Conservation (phyloP, 768 basidiomycete species). For the Lactifluus echinatus region DNA sequence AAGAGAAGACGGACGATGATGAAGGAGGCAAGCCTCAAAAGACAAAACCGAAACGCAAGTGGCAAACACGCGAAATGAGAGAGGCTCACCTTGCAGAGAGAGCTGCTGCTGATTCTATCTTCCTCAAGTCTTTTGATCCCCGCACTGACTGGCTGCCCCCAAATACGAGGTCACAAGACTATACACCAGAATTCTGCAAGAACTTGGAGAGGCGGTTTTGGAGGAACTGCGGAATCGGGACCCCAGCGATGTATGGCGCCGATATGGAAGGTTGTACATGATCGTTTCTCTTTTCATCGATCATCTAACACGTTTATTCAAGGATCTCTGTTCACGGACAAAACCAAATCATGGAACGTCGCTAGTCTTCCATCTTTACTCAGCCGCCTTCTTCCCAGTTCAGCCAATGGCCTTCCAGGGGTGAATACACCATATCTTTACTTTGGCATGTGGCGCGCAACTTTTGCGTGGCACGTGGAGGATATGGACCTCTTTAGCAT, state of each 20-base stretch:
- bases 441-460: constrained; percentile 99
- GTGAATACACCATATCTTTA: constrained; percentile 97
- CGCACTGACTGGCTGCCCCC: constrained; percentile 71
- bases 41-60: constrained; percentile 33
- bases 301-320: background rate
- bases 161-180: constrained; percentile 64
- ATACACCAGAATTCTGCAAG: constrained; percentile 80
- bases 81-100: constrained; percentile 44
- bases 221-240: constrained; percentile 83
- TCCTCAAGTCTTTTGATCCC: constrained; percentile 67
- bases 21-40: constrained; percentile 28
- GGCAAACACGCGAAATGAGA: constrained; percentile 33
- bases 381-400: constrained; percentile 63
- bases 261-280: constrained; percentile 72
- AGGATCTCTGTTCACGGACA: constrained; percentile 66
- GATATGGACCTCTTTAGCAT: constrained; percentile 99
- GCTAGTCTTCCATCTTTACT: constrained; percentile 81
- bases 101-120: constrained; percentile 38
- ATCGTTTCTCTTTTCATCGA: background rate
- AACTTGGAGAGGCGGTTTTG: constrained; percentile 86
- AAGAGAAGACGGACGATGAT: constrained; percentile 15
- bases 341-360: constrained; percentile 89
- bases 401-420: constrained; percentile 71
- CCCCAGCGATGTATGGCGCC: constrained; percentile 96
- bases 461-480: constrained; percentile 99